Base-by-base conservation (phyloP, 1,284 basidiomycete species). In the Austropuccinia psidii region DNA sequence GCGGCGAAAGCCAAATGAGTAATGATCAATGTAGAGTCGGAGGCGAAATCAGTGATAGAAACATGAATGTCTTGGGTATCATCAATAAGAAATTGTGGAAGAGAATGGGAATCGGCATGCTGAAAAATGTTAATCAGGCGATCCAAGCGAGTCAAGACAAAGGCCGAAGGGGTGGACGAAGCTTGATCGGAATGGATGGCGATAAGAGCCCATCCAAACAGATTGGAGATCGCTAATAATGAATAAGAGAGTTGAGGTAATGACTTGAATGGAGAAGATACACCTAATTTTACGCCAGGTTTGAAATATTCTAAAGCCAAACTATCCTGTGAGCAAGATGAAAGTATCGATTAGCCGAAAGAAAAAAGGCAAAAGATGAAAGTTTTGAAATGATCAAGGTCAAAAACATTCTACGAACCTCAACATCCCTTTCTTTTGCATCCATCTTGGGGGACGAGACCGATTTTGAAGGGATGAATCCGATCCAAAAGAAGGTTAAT, bases 1-100 rank as follows among this genome's bases (percentile, higher is more conserved):
- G 70, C 70, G 5, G 70, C 70, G 61, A 73, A 73, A 52, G 70
- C 47, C 8, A 64, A 39, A 47, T 73, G 70, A 27, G 70, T 73
- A 5, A 73, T 24, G 47, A 64, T 21, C 9, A 45, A 49, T 21
- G 58, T 61, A 29, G 55, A 27, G n/a, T 54, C 45, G 60, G 58
- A 24, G 21, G 35, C 55, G 27, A 73, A 43, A 9, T 33, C 21
- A 39, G 33, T 33, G 24, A 52, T 54, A 19, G 70, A 41, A 1
- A 65, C 62, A 35, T 49, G 19, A 29, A 73, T 35, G 31, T 65
- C 50, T 8, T 50, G 29, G 45, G 47, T 45, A 17, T 43, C 35
- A 21, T 1, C 58, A n/a, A n/a, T n/a, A n/a, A n/a, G n/a, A 24
- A 55, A 55, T 15, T 33, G 33, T 37, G 65, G 8, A 21, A 37